Conservation (phyloP, 768 basidiomycete species). For the Clitopilus hobsonii region DNA sequence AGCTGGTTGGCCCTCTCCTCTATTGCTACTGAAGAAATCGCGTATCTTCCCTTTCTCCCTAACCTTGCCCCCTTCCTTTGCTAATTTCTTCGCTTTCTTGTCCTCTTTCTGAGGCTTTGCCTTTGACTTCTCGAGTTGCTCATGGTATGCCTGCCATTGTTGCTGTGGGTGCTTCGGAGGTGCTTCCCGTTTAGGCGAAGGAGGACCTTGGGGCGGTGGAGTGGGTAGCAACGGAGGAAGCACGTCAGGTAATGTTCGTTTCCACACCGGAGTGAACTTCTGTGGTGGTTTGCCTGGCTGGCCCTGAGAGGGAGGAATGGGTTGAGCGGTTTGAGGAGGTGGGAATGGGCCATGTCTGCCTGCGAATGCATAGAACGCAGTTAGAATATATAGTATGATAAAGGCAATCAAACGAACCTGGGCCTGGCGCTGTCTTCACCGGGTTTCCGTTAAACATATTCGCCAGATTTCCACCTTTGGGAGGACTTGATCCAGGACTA, state of each 20-base stretch:
- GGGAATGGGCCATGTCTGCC: background rate
- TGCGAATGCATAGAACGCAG: too few relatives aligned
- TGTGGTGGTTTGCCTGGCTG: constrained; percentile 12
- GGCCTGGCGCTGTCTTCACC: background rate
- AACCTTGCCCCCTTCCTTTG: background rate
- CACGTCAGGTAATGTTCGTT: constrained; percentile 25
- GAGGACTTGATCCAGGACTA: background rate
- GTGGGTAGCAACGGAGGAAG: constrained; percentile 21
- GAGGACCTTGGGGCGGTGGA: constrained; percentile 13
- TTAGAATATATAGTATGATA: background rate
- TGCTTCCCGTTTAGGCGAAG: constrained; percentile 9
- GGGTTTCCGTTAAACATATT: background rate
- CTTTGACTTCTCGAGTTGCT: constrained; percentile 6
- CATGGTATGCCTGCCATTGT: constrained; percentile 9
- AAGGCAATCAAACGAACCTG: background rate
- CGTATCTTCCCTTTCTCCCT: background rate
- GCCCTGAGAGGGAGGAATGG: constrained; percentile 19
- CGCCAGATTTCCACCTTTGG: background rate
- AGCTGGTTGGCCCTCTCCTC: background rate
- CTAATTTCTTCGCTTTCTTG: constrained; percentile 6
- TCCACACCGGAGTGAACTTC: constrained; percentile 40
- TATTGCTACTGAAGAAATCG: background rate
- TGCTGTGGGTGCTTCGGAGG: constrained; percentile 7
- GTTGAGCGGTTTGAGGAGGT: constrained; percentile 17
- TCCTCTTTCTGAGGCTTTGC: constrained; percentile 1